phyloP scores from a whole-genome alignment of 495 filamentous ascomycete species.

The Aspergillus haitiensis region DNA sequence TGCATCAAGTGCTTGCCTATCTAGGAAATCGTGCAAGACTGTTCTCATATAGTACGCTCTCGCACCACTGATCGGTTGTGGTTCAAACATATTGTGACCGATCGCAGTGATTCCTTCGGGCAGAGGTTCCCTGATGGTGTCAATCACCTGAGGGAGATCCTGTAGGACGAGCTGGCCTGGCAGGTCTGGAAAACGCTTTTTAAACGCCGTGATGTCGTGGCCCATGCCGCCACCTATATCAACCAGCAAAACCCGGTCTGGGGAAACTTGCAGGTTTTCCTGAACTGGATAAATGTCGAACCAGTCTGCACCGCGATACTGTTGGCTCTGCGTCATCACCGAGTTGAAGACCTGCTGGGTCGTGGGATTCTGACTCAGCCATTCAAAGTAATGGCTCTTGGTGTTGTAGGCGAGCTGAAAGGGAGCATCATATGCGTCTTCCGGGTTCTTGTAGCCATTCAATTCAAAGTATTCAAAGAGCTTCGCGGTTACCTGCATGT shows the following conservation, averaged over 20 bases:
- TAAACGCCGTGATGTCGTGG: constrained; percentile 46
- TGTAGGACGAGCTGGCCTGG: constrained; percentile 49
- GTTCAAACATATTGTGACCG: constrained; percentile 47
- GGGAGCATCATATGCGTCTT: constrained; percentile 24
- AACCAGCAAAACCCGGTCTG: constrained; percentile 42
- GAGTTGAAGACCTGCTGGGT: constrained; percentile 26
- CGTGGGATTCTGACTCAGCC: constrained; percentile 23
- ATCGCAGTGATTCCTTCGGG: constrained; percentile 29
- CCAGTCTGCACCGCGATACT: constrained; percentile 15
- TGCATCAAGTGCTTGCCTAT: constrained; percentile 38
- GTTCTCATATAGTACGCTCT: constrained; percentile 30
- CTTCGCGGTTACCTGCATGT: constrained; percentile 18
- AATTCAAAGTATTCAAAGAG: constrained; percentile 26
- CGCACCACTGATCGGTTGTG: constrained; percentile 44
- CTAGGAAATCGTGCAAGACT: constrained; percentile 51
- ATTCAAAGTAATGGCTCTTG: constrained; percentile 30
- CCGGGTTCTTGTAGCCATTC: constrained; percentile 30
- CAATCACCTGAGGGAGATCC: constrained; percentile 46
- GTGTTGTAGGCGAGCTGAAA: constrained; percentile 36
- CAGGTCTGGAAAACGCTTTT: constrained; percentile 30
- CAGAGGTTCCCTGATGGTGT: constrained; percentile 32
- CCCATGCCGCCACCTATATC: constrained; percentile 54
- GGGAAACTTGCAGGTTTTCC: constrained; percentile 18
- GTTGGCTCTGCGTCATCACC: constrained; percentile 24
- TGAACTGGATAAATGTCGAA: constrained; percentile 27